Percentiles rank a stretch among this genome's conserved stretches.
Evolutionary conservation across 257 asterid genomes (phyloP).

Genomic region (Datura wrightii): DNA sequence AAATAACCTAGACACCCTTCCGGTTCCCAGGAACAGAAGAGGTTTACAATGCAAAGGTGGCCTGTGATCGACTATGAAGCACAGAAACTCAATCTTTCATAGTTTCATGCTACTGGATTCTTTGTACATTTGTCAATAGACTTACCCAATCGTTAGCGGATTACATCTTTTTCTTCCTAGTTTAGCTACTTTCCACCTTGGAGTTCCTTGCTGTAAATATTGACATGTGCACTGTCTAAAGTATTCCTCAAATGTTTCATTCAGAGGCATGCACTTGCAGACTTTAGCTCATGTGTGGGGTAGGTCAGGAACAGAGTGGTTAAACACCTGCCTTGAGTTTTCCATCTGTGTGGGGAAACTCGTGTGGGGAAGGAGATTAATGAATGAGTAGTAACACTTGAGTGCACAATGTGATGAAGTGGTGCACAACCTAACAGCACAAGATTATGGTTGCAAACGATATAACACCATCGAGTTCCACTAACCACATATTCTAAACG

Average conservation of each 20-base stretch:
- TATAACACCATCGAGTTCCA: neutral
- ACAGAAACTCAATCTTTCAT: neutral
- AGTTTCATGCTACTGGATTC: neutral
- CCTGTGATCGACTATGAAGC: neutral
- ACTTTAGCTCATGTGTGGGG: too few species aligned
- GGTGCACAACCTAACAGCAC: neutral
- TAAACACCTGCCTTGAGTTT: neutral
- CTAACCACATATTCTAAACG: neutral
- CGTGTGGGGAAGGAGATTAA: neutral
- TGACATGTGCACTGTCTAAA: neutral
- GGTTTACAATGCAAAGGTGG: neutral
- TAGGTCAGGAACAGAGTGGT: too few species aligned
- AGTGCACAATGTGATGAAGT: neutral
- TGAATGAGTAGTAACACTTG: neutral
- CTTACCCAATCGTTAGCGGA: neutral
- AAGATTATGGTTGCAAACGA: neutral
- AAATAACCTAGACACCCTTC: neutral
- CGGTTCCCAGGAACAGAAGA: neutral
- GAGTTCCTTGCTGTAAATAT: neutral
- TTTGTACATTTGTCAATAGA: neutral
- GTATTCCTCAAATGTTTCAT: neutral
- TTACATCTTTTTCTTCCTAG: neutral
- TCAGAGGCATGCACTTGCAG: neutral
- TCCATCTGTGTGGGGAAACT: neutral
- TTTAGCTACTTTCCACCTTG: too few species aligned